Evolutionary conservation across 1,284 basidiomycete species (phyloP).

Genomic region (Marasmius oreades): DNA sequence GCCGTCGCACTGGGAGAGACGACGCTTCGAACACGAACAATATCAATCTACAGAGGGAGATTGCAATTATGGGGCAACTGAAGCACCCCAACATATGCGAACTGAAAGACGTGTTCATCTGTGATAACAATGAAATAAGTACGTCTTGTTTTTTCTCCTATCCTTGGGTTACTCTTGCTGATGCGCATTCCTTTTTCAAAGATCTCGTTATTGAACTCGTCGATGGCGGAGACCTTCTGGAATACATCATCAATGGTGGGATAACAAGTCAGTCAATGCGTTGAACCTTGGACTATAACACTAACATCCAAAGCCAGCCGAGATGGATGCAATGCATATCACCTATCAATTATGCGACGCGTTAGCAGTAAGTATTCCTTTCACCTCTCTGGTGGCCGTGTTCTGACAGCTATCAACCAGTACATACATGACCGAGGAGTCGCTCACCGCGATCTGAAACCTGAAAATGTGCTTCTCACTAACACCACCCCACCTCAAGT

Average conservation of each 20-base stretch:
- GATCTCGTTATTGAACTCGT: conserved; percentile 79
- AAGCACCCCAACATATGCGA: conserved; percentile 81
- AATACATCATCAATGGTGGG: conserved; percentile 60
- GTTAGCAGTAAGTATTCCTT: conserved; percentile 46
- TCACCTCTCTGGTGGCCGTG: not conserved
- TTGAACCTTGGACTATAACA: not conserved
- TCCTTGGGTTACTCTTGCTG: not conserved
- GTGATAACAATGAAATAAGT: conserved; percentile 72
- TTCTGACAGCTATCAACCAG: conserved; percentile 30
- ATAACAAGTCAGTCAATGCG: conserved; percentile 53
- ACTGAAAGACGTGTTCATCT: conserved; percentile 73
- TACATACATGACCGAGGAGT: conserved; percentile 76
- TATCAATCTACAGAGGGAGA: conserved; percentile 55
- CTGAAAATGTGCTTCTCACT: conserved; percentile 83
- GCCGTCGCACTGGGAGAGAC: conserved; percentile 14
- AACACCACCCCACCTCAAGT: conserved; percentile 57
- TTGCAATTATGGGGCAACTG: conserved; percentile 72
- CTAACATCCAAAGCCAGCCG: conserved; percentile 38
- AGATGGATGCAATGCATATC: conserved; percentile 55
- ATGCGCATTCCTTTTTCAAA: conserved; percentile 26
- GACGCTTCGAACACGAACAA: conserved; percentile 15
- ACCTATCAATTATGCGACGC: conserved; percentile 76
- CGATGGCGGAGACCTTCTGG: conserved; percentile 86
- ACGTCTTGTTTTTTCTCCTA: conserved; percentile 18
- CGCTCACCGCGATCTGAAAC: conserved; percentile 90